These are phyloP conservation scores for Fusarium nematophilum DNA, from an alignment of 2,329 filamentous ascomycete species.

Conservation along the genomic window DNA sequence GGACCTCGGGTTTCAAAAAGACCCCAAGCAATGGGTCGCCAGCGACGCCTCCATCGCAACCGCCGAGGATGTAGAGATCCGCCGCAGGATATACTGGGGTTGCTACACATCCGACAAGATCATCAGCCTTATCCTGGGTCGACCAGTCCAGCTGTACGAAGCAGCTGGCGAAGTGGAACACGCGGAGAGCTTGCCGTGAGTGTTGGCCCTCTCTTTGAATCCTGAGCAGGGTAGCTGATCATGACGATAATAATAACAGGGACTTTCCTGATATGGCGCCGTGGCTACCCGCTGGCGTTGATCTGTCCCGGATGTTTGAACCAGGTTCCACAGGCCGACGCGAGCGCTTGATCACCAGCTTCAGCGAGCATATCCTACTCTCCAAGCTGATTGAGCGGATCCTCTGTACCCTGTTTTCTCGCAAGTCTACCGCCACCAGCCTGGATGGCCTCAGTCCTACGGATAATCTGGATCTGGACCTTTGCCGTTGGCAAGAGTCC, in stretches of 20 bases:
- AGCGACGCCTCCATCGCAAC: not conserved
- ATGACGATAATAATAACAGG: not conserved
- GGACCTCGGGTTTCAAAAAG: not conserved
- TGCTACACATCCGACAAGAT: conserved; percentile 1
- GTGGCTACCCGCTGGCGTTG: not conserved
- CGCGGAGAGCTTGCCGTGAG: not conserved
- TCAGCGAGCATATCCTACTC: not conserved
- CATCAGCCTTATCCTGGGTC: not conserved
- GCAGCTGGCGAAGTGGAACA: not conserved
- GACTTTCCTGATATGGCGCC: not conserved
- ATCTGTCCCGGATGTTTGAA: no score
- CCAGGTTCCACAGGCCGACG: not conserved
- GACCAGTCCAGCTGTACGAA: not conserved
- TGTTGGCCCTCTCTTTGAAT: no score
- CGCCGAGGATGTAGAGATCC: not conserved
- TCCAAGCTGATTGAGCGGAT: not conserved
- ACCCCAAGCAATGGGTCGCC: not conserved
- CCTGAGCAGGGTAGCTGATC: not conserved
- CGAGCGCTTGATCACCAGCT: not conserved
- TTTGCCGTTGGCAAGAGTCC: not conserved
- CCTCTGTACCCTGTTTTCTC: not conserved
- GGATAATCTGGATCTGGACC: not conserved
- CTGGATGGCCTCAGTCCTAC: no score
- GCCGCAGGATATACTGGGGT: not conserved
- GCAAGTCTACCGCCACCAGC: no score